Evolutionary conservation across 202 grass and related monocot genomes (phyloP).

Genomic region (Musa balbisiana): DNA sequence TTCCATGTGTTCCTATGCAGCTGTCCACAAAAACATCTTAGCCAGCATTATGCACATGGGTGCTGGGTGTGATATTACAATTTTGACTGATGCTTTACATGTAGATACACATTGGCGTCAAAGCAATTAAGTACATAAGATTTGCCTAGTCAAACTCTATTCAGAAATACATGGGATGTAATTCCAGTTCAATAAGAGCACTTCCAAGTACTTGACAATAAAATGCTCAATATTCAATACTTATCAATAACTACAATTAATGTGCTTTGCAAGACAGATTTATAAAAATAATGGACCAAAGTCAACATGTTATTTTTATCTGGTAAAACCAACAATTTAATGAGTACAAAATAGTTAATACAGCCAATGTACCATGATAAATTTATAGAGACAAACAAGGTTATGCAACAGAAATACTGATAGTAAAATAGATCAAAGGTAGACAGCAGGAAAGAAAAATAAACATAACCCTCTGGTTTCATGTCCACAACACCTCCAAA

Average conservation of each 20-base stretch:
- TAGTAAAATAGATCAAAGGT: background rate
- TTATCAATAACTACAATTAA: no score
- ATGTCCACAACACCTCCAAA: conserved; percentile 95
- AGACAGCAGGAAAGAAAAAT: background rate
- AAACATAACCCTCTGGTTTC: conserved; percentile 69
- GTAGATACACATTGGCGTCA: background rate
- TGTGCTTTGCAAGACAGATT: no score
- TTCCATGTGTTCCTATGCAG: no score
- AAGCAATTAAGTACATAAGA: background rate
- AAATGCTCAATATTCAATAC: no score
- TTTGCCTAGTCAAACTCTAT: no score
- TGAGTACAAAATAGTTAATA: no score
- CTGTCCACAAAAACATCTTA: background rate
- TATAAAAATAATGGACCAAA: no score
- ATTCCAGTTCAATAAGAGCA: no score
- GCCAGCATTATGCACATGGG: background rate
- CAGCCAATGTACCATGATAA: background rate
- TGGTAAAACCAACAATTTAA: no score
- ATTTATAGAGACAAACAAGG: background rate
- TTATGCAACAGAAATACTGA: background rate
- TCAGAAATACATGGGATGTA: no score
- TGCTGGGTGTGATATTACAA: background rate
- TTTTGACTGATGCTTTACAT: background rate
- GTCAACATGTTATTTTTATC: no score
- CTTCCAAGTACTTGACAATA: no score